Base-by-base conservation (phyloP, 768 basidiomycete species). In the Phlegmacium glaucopus region DNA sequence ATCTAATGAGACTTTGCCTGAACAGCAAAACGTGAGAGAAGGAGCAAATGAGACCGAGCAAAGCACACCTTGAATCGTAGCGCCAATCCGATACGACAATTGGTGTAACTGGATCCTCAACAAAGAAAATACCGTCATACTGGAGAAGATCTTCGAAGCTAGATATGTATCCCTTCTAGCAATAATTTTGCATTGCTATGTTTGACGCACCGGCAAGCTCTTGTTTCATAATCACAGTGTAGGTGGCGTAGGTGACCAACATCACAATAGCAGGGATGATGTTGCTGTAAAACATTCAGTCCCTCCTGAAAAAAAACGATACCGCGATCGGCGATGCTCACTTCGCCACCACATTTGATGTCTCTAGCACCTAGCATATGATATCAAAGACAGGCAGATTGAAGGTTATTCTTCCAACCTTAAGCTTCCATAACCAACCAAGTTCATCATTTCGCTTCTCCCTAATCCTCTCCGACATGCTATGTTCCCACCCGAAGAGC, bases 381-480 rank as follows among this genome's bases (percentile, higher is more conserved):
- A 28, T 13, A 13, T 26, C 63, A 69, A 13, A 51, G 79, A 76
- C 76, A 76, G 39, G 73, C 42, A 42, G 64, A 61, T 25, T 57
- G 52, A 70, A 49, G 6, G 82, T 37, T 12, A 10, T 13, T n/a
- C 69, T 68, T 12, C 80, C 64, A 25, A 84, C 55, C 56, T 80
- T 76, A 36, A 72, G 63, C 55, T 75, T 77, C 70, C 73, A 76
- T 35, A 83, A 66, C 62, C 72, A 75, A 4, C 55, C 47, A 12
- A 90, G 63, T 61, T 90, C 88, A 4, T 75, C 74, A 37, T 83
- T 76, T 49, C 87, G 75, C 54, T 79, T 79, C 26, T 73, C 72
- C 16, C 72, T 64, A 39, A 91, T 68, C 42, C 72, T 71, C 10
- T 72, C 60, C 17, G 75, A 67, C 57, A 85, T 75, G 39, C 77